Conservation (phyloP, 2,329 filamentous ascomycete genomes). For the Sporothrix luriei region DNA sequence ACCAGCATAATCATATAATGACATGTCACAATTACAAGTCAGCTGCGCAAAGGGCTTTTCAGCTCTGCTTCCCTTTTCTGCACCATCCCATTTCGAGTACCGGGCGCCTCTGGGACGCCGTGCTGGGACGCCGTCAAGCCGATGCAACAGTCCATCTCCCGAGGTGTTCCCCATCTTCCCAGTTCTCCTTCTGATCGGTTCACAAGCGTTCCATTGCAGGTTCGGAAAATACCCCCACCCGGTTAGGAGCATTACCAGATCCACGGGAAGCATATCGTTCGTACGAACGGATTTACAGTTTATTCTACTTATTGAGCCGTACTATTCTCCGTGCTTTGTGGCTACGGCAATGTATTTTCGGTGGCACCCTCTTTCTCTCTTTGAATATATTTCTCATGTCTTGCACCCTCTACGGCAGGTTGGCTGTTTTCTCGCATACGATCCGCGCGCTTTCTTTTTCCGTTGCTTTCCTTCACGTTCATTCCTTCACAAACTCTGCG, state of each 20-base stretch:
- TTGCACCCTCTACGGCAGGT: background rate
- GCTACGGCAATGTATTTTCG: background rate
- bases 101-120: background rate
- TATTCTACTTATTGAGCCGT: background rate
- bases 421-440: background rate
- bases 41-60: conserved; percentile 1
- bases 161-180: background rate
- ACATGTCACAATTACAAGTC: background rate
- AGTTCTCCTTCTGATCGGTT: background rate
- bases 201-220: conserved; percentile 1
- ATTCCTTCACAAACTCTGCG: background rate
- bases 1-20: background rate
- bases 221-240: background rate
- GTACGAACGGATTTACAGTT: too few relatives aligned
- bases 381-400: background rate
- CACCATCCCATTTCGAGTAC: background rate
- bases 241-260: conserved; percentile 8
- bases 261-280: background rate
- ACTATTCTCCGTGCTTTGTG: background rate
- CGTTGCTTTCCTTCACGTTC: background rate
- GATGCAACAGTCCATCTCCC: conserved; percentile 9
- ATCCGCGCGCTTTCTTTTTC: background rate
- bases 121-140: background rate
- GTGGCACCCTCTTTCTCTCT: background rate
- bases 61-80: background rate